These are phyloP conservation scores for Curvularia hawaiiensis DNA, from an alignment of 2,329 filamentous ascomycete species.

Conservation along the genomic window DNA sequence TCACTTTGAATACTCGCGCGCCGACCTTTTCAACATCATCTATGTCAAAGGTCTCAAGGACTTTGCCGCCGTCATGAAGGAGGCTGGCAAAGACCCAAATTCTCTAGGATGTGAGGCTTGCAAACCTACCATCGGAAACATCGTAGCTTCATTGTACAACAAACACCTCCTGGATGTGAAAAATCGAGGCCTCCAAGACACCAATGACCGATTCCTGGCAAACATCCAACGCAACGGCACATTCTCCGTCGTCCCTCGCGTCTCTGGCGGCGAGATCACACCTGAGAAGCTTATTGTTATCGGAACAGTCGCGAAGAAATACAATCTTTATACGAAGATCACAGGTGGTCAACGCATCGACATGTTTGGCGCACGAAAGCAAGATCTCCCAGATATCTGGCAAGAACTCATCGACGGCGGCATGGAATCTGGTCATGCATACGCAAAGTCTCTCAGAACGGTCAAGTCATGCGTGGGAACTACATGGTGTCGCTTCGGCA, in stretches of 20 bases:
- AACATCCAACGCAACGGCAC: constrained; percentile 94
- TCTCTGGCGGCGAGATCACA: constrained; percentile 85
- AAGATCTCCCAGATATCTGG: constrained; percentile 85
- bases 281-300: constrained; percentile 84
- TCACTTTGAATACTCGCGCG: constrained; percentile 82
- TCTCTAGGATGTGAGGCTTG: constrained; percentile 86
- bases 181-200: constrained; percentile 80
- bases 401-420: constrained; percentile 77
- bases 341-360: constrained; percentile 92
- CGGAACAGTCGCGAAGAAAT: constrained; percentile 83
- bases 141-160: constrained; percentile 83
- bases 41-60: constrained; percentile 78
- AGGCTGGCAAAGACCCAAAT: constrained; percentile 71
- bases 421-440: constrained; percentile 89
- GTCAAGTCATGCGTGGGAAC: constrained; percentile 93
- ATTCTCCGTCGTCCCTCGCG: constrained; percentile 83
- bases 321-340: constrained; percentile 86
- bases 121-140: constrained; percentile 81
- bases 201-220: constrained; percentile 84
- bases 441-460: constrained; percentile 85
- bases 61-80: constrained; percentile 77
- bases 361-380: constrained; percentile 89
- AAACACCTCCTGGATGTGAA: constrained; percentile 76
- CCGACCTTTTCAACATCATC: constrained; percentile 88
- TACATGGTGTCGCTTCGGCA: constrained; percentile 88